Conservation (phyloP, 768 basidiomycete species). For the Ramaria sp. region DNA sequence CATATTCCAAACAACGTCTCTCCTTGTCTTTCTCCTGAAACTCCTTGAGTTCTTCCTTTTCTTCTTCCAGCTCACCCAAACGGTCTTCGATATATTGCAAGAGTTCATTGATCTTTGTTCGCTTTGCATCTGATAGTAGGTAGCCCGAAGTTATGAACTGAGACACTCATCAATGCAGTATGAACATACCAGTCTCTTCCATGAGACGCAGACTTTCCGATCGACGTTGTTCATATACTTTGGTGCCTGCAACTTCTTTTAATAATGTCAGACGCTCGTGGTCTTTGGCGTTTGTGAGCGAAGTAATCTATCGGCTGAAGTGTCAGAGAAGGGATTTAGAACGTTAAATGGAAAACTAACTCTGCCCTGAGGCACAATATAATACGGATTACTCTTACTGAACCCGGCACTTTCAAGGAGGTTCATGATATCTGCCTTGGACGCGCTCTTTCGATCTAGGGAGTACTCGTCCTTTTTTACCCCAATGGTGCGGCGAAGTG, state of each 20-base stretch:
- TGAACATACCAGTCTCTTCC: slow-evolving; percentile 60
- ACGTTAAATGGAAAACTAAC: slow-evolving; percentile 34
- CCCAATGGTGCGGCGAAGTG: slow-evolving; percentile 89
- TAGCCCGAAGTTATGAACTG: background rate
- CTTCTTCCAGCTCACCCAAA: slow-evolving; percentile 86
- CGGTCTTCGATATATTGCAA: slow-evolving; percentile 87
- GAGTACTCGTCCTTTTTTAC: slow-evolving; percentile 98
- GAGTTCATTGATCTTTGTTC: slow-evolving; percentile 82
- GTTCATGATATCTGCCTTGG: slow-evolving; percentile 97
- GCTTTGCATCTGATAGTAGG: slow-evolving; percentile 52
- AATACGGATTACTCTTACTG: slow-evolving; percentile 97
- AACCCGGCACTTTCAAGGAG: slow-evolving; percentile 95
- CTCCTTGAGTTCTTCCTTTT: slow-evolving; percentile 95
- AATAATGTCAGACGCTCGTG: slow-evolving; percentile 86
- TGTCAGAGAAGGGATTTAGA: slow-evolving; percentile 7
- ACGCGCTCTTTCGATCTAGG: slow-evolving; percentile 88
- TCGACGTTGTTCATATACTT: slow-evolving; percentile 93
- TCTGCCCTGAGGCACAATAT: slow-evolving; percentile 96
- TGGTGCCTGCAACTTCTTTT: slow-evolving; percentile 97
- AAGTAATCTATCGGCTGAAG: slow-evolving; percentile 61
- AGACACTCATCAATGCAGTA: background rate
- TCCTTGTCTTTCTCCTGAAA: slow-evolving; percentile 96
- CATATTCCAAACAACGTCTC: slow-evolving; percentile 88
- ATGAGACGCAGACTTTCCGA: slow-evolving; percentile 91
- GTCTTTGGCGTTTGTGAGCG: slow-evolving; percentile 94